phyloP scores from a whole-genome alignment of 2,329 filamentous ascomycete genomes.

The Phyllosticta citribraziliensis region DNA sequence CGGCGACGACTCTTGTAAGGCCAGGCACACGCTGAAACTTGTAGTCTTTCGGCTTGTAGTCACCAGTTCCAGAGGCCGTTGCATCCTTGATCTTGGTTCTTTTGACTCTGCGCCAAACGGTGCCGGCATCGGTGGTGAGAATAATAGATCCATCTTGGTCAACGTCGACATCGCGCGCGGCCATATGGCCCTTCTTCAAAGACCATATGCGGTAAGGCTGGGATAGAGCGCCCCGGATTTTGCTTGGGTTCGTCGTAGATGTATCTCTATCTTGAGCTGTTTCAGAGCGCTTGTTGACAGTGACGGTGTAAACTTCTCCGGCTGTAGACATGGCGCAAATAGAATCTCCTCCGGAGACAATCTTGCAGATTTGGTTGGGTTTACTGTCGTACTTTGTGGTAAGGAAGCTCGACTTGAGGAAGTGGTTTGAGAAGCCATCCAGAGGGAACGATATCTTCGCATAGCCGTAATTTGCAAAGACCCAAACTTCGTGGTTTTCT shows the following conservation, averaged over 20 bases:
- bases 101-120: conserved; percentile 83
- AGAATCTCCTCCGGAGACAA: conserved; percentile 80
- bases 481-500: conserved; percentile 78
- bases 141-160: conserved; percentile 93
- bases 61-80: conserved; percentile 37
- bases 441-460: conserved; percentile 79
- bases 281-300: conserved; percentile 60
- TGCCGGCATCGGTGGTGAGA: conserved; percentile 82
- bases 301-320: conserved; percentile 81
- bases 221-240: conserved; percentile 76
- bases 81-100: conserved; percentile 69
- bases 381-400: conserved; percentile 55
- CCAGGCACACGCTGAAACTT: conserved; percentile 90
- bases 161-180: conserved; percentile 75
- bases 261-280: conserved; percentile 45
- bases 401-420: conserved; percentile 55
- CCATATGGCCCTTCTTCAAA: conserved; percentile 72
- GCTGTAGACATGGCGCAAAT: conserved; percentile 78
- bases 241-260: conserved; percentile 86
- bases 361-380: conserved; percentile 60
- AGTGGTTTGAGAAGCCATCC: conserved; percentile 61
- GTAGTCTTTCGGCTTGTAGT: conserved; percentile 71
- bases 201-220: conserved; percentile 78
- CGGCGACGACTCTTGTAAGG: conserved; percentile 72
- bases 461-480: conserved; percentile 94